These are phyloP conservation scores for Leucocoprinus birnbaumii DNA, from an alignment of 768 basidiomycete genomes.

Conservation along the genomic window DNA sequence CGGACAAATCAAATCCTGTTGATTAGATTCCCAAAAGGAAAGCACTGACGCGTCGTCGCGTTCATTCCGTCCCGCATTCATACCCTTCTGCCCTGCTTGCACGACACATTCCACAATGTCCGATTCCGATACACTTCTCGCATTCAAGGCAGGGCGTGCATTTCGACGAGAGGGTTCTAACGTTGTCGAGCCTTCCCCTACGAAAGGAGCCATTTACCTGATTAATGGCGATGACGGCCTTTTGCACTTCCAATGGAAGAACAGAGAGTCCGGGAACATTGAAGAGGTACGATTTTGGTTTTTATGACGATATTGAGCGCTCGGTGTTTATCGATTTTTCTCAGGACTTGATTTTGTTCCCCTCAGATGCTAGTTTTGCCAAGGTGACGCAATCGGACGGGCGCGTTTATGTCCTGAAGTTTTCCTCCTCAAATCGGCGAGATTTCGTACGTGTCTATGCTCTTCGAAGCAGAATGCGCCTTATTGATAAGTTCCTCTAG, in stretches of 20 bases:
- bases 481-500: constrained; percentile 31
- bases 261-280: constrained; percentile 53
- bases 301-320: not conserved
- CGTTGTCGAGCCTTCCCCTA: constrained; percentile 60
- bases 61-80: constrained; percentile 4
- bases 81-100: not conserved
- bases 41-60: constrained; percentile 41
- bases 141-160: constrained; percentile 74
- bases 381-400: constrained; percentile 69
- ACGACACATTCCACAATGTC: constrained; percentile 16
- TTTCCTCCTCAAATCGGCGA: constrained; percentile 84
- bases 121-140: constrained; percentile 44
- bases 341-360: constrained; percentile 91
- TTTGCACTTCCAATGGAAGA: constrained; percentile 79
- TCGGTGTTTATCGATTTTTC: not conserved
- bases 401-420: constrained; percentile 85
- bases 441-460: constrained; percentile 64
- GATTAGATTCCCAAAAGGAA: constrained; percentile 26
- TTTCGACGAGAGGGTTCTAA: constrained; percentile 66
- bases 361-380: constrained; percentile 78
- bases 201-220: constrained; percentile 73
- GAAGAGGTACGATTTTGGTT: constrained; percentile 51
- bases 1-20: constrained; percentile 17
- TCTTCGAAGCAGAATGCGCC: not conserved
- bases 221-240: constrained; percentile 72